Conservation (phyloP, 108 stramenopile species). For the Aurantiochytrium sp. region DNA sequence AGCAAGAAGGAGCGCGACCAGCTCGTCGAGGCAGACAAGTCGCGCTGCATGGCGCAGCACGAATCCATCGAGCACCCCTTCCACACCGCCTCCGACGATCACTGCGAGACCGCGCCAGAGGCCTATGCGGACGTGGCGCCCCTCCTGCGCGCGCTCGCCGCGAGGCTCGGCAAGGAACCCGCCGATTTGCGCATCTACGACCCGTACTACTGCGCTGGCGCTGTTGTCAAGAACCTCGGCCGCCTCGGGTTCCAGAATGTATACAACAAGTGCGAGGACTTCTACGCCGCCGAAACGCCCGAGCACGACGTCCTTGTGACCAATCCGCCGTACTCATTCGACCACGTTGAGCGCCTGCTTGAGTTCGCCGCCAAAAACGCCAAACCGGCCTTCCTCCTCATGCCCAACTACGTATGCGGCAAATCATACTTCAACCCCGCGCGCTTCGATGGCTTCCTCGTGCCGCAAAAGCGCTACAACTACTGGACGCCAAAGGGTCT, state of each 20-base stretch:
- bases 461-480: conserved; percentile 77
- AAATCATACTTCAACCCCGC: conserved; percentile 64
- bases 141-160: conserved; percentile 58
- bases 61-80: conserved; percentile 27
- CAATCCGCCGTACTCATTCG: conserved; percentile 90
- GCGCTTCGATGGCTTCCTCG: conserved; percentile 61
- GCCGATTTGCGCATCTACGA: conserved; percentile 73
- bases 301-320: conserved; percentile 78
- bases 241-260: conserved; percentile 80
- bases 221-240: conserved; percentile 65
- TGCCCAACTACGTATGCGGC: conserved; percentile 77
- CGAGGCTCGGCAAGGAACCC: conserved; percentile 44
- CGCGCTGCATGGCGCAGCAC: neutral
- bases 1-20: neutral
- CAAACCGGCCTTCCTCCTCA: conserved; percentile 65
- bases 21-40: neutral
- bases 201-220: conserved; percentile 95
- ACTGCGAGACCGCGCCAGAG: conserved; percentile 84
- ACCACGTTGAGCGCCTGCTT: conserved; percentile 81
- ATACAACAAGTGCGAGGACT: conserved; percentile 69
- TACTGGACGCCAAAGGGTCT: conserved; percentile 75
- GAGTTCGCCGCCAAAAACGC: conserved; percentile 49
- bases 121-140: conserved; percentile 81
- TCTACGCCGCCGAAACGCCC: conserved; percentile 59
- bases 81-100: conserved; percentile 61